phyloP scores from a whole-genome alignment of 2,329 filamentous ascomycete genomes.

The Cadophora luteo-olivacea region DNA sequence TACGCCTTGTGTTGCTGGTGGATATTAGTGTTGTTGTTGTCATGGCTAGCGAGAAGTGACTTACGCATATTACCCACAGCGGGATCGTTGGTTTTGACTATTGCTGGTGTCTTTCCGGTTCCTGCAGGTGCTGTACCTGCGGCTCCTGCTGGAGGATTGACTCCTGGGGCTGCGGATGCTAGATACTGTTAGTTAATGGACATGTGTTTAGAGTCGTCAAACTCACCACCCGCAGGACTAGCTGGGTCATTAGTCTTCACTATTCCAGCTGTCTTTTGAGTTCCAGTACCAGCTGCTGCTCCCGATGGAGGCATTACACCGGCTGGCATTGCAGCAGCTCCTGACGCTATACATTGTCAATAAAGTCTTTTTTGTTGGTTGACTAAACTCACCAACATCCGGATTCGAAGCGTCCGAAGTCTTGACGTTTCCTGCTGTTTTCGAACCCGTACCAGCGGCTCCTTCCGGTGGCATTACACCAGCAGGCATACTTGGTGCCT shows the following conservation, averaged over 20 bases:
- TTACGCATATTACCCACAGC: constrained; percentile 9
- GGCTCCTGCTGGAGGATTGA: constrained; percentile 12
- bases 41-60: background rate
- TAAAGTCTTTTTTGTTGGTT: background rate
- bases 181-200: constrained; percentile 4
- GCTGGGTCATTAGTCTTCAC: constrained; percentile 11
- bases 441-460: constrained; percentile 23
- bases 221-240: constrained; percentile 12
- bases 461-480: constrained; percentile 14
- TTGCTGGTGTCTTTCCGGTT: constrained; percentile 19
- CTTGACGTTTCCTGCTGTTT: constrained; percentile 19
- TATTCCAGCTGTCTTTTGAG: background rate
- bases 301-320: constrained; percentile 15
- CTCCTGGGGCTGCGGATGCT: constrained; percentile 22
- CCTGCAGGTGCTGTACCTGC: constrained; percentile 19
- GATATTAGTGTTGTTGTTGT: background rate
- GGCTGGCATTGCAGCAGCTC: constrained; percentile 9
- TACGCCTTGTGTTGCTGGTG: background rate
- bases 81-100: constrained; percentile 18
- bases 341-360: constrained; percentile 22
- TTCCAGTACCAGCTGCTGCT: constrained; percentile 14
- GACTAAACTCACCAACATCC: constrained; percentile 12
- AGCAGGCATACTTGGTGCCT: constrained; percentile 13
- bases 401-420: constrained; percentile 15
- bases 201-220: background rate